Evolutionary conservation across 2,329 filamentous ascomycete genomes (phyloP).

Genomic region (Colletotrichum destructivum): DNA sequence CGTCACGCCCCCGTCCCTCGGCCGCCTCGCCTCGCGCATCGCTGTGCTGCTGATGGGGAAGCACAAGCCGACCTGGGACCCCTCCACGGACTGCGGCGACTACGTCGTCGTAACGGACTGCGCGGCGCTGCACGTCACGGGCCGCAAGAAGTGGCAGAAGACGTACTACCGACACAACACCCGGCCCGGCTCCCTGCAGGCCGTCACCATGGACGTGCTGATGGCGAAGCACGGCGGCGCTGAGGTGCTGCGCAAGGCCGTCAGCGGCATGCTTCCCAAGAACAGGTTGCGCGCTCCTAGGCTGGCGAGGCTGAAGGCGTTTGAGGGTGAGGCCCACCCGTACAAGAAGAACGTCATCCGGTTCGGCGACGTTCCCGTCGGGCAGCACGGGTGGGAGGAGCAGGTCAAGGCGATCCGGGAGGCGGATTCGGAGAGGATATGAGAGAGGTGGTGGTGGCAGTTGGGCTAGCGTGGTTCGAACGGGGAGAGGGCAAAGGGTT

Average conservation of each 20-base stretch:
- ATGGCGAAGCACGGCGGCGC: conserved; percentile 95
- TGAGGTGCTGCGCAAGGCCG: conserved; percentile 91
- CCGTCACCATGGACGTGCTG: conserved; percentile 94
- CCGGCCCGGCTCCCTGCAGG: conserved; percentile 86
- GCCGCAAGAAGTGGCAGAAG: conserved; percentile 94
- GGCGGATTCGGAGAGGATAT: conserved; percentile 67
- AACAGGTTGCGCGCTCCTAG: conserved; percentile 92
- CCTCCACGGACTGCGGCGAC: conserved; percentile 98
- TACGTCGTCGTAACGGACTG: conserved; percentile 97
- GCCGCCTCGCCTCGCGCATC: conserved; percentile 90
- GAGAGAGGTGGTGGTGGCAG: conserved; percentile 42
- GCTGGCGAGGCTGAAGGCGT: conserved; percentile 91
- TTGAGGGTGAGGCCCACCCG: conserved; percentile 92
- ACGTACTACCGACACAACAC: conserved; percentile 96
- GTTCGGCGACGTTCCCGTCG: conserved; percentile 74
- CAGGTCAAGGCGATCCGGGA: conserved; percentile 66
- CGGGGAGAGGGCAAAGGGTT: neutral
- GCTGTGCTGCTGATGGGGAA: conserved; percentile 95
- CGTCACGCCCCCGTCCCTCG: conserved; percentile 82
- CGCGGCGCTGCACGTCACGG: conserved; percentile 87
- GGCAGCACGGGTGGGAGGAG: conserved; percentile 67
- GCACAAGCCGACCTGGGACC: conserved; percentile 98
- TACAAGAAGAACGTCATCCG: conserved; percentile 90
- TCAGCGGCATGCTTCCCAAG: conserved; percentile 98
- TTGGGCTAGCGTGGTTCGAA: neutral